A percentile compares a stretch with the other conserved stretches of the same genome.
Conservation (phyloP, 176 grass and related monocot species). For the Bonia amplexicaulis region DNA sequence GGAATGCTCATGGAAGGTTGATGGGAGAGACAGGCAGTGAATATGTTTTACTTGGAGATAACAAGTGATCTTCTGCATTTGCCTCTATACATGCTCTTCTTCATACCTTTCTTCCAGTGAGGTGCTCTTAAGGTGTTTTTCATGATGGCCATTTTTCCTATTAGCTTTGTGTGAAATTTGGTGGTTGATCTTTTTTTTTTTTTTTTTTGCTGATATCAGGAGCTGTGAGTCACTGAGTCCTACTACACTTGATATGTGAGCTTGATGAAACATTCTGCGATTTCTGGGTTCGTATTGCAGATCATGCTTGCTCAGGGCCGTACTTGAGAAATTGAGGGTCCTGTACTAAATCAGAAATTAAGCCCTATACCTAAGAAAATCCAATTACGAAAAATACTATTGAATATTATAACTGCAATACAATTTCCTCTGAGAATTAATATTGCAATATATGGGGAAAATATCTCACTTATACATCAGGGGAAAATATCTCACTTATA, state of each 20-base stretch:
- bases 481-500: not conserved
- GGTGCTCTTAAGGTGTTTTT: slow-evolving; percentile 24
- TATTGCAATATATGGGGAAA: too few relatives aligned
- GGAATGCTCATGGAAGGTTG: too few relatives aligned
- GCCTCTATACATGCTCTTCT: slow-evolving; percentile 50
- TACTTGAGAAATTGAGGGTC: too few relatives aligned
- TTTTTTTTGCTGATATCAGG: slow-evolving; percentile 35
- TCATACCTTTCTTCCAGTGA: slow-evolving; percentile 75
- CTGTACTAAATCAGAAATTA: too few relatives aligned
- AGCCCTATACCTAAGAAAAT: too few relatives aligned
- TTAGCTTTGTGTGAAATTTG: not conserved
- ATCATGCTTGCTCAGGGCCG: slow-evolving; percentile 22
- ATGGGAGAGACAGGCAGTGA: too few relatives aligned
- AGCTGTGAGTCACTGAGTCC: slow-evolving; percentile 47
- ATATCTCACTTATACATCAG: not conserved
- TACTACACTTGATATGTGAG: slow-evolving; percentile 67
- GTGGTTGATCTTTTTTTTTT: not conserved
- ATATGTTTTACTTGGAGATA: too few relatives aligned
- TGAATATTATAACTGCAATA: too few relatives aligned
- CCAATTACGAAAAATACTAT: too few relatives aligned
- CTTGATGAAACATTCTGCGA: slow-evolving; percentile 71
- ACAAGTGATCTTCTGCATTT: too few relatives aligned
- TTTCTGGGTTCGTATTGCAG: slow-evolving; percentile 52
- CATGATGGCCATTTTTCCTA: not conserved
- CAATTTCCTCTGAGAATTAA: too few relatives aligned